phyloP scores from a whole-genome alignment of 805 yeast species.

The Sungouiozyma ichnusensis region DNA sequence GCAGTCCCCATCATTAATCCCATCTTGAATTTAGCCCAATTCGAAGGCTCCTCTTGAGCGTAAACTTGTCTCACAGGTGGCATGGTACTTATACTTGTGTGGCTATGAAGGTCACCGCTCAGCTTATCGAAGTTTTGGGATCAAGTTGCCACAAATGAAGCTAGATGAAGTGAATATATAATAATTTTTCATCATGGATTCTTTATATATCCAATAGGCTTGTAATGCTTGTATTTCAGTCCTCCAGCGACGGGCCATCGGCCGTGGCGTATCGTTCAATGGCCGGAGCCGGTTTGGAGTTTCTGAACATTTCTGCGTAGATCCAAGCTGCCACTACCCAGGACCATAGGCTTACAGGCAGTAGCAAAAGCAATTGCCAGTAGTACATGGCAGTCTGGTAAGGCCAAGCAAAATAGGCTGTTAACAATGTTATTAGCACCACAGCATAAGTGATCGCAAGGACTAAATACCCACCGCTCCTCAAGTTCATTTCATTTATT shows the following conservation, averaged over 20 bases:
- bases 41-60: slow-evolving; percentile 59
- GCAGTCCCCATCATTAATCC: slow-evolving; percentile 90
- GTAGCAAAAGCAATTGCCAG: slow-evolving; percentile 21
- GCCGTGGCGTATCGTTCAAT: too few relatives aligned
- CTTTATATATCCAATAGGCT: too few relatives aligned
- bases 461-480: slow-evolving; percentile 10
- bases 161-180: too few relatives aligned
- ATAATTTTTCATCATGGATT: not conserved
- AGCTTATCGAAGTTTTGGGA: too few relatives aligned
- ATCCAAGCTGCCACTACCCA: slow-evolving; percentile 29
- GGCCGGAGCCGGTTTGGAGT: slow-evolving; percentile 13
- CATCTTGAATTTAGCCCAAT: slow-evolving; percentile 96
- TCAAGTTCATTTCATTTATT: slow-evolving; percentile 10
- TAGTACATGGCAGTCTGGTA: slow-evolving; percentile 13
- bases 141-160: too few relatives aligned
- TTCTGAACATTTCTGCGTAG: slow-evolving; percentile 24
- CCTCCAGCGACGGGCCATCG: too few relatives aligned
- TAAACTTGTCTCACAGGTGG: slow-evolving; percentile 70
- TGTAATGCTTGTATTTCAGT: too few relatives aligned
- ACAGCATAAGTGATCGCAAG: slow-evolving; percentile 14
- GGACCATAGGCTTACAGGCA: slow-evolving; percentile 25
- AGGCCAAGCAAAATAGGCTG: slow-evolving; percentile 9
- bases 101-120: too few relatives aligned
- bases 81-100: too few relatives aligned
- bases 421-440: slow-evolving; percentile 5